Base-by-base conservation (phyloP, 106 monocot genomes). In the Apostasia shenzhenica region DNA sequence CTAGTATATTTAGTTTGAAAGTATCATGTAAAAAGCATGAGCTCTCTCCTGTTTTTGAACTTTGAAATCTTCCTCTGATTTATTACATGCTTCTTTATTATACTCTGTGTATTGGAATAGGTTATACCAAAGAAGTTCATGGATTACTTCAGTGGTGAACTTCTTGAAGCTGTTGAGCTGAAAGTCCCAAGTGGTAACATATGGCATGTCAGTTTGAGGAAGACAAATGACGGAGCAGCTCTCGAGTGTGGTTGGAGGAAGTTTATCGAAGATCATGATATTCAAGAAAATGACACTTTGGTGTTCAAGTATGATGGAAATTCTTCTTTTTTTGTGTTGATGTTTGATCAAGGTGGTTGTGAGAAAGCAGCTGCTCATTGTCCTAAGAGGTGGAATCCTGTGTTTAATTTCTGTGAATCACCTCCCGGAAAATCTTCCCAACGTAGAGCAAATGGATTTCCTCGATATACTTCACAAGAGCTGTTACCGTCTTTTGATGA, bases 261-360 rank as follows among this genome's bases (percentile, higher is more conserved):
- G 5, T 80, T 80, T 70, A 63, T 57, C 5, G 63, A 44, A 54
- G 79, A 55, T 74, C 74, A 74, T 37, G 9, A 41, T n/a, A 26
- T 80, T 37, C 38, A 57, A 10, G 64, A 70, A 8, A 44, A 56
- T n/a, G 69, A 80, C 61, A n/a, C 70, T 38, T 59, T 80, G 48
- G 13, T 80, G 41, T 80, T 80, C 57, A 70, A 74, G 57, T 80
- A 70, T 66, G 50, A 74, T 59, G 74, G 70, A 40, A 7, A 68
- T 26, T 70, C 55, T 52, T 69, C 56, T 10, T 80, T 80, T 58
- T 11, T 70, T 52, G 62, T 80, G 41, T 67, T 59, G 57, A 67
- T 78, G 6, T 72, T 72, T 49, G 72, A 72, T 40, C 26, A 63
- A 45, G 51, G 45, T 41, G 66, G 59, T 3, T 78, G 78, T 66